phyloP scores from a whole-genome alignment of 345 rosid species.

The Conringia planisiliqua region DNA sequence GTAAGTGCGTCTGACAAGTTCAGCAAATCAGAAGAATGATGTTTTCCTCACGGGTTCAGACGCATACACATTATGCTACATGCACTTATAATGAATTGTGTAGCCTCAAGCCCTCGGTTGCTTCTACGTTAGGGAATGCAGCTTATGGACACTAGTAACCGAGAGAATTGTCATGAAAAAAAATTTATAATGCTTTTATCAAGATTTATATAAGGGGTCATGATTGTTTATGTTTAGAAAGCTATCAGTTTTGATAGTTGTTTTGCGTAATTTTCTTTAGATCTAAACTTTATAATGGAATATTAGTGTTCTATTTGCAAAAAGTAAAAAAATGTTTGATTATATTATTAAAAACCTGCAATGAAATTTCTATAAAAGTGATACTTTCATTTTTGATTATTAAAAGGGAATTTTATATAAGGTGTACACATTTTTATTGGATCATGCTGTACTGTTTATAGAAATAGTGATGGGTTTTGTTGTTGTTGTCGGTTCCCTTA shows the following conservation, averaged over 20 bases:
- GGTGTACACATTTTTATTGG: neutral
- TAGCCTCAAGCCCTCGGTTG: neutral
- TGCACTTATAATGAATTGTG: neutral
- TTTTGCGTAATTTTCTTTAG: neutral
- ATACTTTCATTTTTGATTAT: constrained; percentile 1
- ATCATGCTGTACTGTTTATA: neutral
- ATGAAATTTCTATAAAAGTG: neutral
- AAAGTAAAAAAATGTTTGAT: neutral
- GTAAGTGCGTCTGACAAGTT: neutral
- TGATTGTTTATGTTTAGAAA: neutral
- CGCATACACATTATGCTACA: neutral
- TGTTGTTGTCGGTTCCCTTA: neutral
- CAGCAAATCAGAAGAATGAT: neutral
- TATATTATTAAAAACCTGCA: neutral
- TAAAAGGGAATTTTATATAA: neutral
- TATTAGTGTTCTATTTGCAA: neutral
- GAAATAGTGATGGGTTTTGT: neutral
- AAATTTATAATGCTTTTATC: neutral
- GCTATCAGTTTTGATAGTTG: neutral
- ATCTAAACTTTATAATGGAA: neutral
- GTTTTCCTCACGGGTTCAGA: neutral
- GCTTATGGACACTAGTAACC: neutral
- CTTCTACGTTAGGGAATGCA: neutral
- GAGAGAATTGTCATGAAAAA: neutral
- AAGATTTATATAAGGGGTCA: neutral